These are phyloP conservation scores for Colletotrichum tropicale DNA, from an alignment of 2,329 filamentous ascomycete species.

Conservation along the genomic window DNA sequence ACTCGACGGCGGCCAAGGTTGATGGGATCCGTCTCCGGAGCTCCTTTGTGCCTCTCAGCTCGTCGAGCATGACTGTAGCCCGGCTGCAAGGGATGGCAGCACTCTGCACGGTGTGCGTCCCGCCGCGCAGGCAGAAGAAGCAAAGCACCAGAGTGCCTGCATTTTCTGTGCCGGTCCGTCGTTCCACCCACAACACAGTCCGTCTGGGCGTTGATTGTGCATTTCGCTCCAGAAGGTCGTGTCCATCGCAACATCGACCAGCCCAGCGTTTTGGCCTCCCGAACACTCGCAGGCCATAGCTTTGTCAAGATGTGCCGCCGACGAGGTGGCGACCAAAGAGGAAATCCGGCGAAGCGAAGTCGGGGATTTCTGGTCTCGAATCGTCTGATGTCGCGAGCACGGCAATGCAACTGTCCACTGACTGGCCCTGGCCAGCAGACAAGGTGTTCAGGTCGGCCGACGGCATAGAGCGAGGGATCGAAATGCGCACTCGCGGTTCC, in stretches of 20 bases:
- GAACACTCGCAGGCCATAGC: background rate
- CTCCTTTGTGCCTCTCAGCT: background rate
- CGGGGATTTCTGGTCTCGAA: background rate
- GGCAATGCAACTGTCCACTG: background rate
- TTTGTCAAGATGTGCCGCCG: background rate
- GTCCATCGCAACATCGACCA: background rate
- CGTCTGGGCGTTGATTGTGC: conserved; percentile 2
- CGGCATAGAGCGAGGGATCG: background rate
- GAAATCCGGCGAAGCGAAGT: background rate
- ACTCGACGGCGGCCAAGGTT: background rate
- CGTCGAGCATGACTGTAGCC: background rate
- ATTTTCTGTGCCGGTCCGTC: background rate
- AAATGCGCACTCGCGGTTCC: background rate
- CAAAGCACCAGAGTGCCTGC: background rate
- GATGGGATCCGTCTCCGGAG: background rate
- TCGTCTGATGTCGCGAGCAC: background rate
- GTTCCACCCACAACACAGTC: background rate
- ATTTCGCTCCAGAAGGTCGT: background rate
- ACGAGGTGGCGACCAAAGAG: background rate
- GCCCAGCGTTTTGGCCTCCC: background rate
- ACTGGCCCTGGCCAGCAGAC: background rate
- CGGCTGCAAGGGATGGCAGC: background rate
- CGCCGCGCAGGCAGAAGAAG: background rate
- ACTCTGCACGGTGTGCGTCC: background rate
- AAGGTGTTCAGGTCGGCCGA: background rate